Percentiles rank a stretch among this genome's conserved stretches.
Evolutionary conservation across 768 basidiomycete species (phyloP).

Genomic region (Mycena filopes): DNA sequence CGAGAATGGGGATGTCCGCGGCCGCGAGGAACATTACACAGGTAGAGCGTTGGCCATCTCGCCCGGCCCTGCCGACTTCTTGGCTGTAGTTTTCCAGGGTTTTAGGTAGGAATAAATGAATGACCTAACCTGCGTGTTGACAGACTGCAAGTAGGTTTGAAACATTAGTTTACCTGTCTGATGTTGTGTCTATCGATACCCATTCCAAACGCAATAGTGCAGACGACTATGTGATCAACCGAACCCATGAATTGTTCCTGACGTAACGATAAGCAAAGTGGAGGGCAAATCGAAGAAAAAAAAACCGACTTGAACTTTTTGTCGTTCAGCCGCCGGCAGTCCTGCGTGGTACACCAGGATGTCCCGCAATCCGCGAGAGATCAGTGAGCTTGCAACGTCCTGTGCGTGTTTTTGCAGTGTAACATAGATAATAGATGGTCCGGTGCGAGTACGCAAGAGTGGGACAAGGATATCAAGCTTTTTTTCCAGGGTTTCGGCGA

Average conservation of each 20-base stretch:
- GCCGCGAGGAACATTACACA: slow-evolving; percentile 58
- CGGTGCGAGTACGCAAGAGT: slow-evolving; percentile 46
- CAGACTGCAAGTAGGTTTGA: neutral
- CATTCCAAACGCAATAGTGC: slow-evolving; percentile 60
- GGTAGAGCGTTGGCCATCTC: slow-evolving; percentile 53
- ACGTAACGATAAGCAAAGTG: neutral
- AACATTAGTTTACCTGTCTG: slow-evolving; percentile 41
- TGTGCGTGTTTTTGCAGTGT: slow-evolving; percentile 55
- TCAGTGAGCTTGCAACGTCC: slow-evolving; percentile 45
- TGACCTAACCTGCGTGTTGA: slow-evolving; percentile 39
- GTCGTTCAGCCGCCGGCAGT: slow-evolving; percentile 46
- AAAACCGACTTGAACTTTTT: slow-evolving; percentile 43
- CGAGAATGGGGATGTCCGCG: slow-evolving; percentile 55
- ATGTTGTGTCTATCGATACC: slow-evolving; percentile 55
- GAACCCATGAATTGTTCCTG: slow-evolving; percentile 50
- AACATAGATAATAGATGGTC: slow-evolving; percentile 58
- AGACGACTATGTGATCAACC: slow-evolving; percentile 50
- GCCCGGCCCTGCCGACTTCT: slow-evolving; percentile 57
- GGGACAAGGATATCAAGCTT: slow-evolving; percentile 51
- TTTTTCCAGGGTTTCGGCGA: slow-evolving; percentile 42
- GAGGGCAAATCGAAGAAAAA: neutral
- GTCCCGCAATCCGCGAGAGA: slow-evolving; percentile 41
- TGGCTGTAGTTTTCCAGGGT: slow-evolving; percentile 59
- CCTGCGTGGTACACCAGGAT: slow-evolving; percentile 56
- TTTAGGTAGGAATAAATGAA: slow-evolving; percentile 56